These are phyloP conservation scores for Barnettozyma sucrosica DNA, from an alignment of 805 yeast species.

Conservation along the genomic window DNA sequence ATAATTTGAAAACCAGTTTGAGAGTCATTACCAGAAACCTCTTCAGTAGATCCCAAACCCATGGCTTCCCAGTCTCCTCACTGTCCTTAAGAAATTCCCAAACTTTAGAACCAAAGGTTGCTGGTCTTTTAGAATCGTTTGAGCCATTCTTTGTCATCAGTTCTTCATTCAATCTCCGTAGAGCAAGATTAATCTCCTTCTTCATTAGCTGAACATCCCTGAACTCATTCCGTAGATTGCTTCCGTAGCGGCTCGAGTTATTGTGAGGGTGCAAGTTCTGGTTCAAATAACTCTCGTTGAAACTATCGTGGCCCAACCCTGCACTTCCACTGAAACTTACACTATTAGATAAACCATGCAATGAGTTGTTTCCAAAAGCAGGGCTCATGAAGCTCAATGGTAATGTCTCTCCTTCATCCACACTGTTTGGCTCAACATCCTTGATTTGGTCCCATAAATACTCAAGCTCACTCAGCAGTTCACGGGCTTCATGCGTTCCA, in stretches of 20 bases:
- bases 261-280: slow-evolving; percentile 1
- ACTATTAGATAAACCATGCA: slow-evolving; percentile 3
- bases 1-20: slow-evolving; percentile 7
- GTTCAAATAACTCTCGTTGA: slow-evolving; percentile 11
- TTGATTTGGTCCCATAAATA: slow-evolving; percentile 69
- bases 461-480: slow-evolving; percentile 61
- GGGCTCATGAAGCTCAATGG: slow-evolving; percentile 5
- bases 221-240: slow-evolving; percentile 13
- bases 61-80: slow-evolving; percentile 10
- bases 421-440: slow-evolving; percentile 29
- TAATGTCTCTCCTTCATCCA: slow-evolving; percentile 1
- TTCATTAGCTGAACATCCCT: slow-evolving; percentile 21
- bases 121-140: slow-evolving; percentile 5
- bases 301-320: slow-evolving; percentile 6
- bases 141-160: slow-evolving; percentile 12
- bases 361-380: slow-evolving; percentile 3
- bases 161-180: slow-evolving; percentile 23
- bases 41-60: background rate
- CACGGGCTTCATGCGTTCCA: slow-evolving; percentile 61
- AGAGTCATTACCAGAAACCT: slow-evolving; percentile 7
- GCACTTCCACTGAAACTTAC: slow-evolving; percentile 7
- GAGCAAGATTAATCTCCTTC: slow-evolving; percentile 22
- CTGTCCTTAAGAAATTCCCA: background rate
- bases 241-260: background rate
- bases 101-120: background rate